Evolutionary conservation across 2,329 filamentous ascomycete species (phyloP).

Genomic region (Fusarium abutilonis): DNA sequence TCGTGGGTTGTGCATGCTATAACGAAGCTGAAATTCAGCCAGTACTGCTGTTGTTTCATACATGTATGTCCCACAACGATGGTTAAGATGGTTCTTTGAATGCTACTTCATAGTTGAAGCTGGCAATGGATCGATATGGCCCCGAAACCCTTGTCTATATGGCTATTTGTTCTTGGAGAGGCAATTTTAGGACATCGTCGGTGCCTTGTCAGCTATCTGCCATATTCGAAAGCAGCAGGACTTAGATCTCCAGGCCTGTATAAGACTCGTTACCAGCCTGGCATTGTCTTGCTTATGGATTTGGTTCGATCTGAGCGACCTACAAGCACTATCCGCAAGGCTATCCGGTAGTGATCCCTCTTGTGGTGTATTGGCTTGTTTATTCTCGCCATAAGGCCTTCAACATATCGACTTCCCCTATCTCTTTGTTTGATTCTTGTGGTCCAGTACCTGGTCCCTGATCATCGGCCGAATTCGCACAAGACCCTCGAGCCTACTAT

Average conservation of each 20-base stretch:
- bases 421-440: slow-evolving; percentile 38
- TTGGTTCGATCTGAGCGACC: not conserved
- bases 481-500: not conserved
- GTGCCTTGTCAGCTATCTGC: not conserved
- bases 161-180: not conserved
- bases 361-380: not conserved
- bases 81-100: not conserved
- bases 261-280: not conserved
- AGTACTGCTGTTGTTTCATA: not conserved
- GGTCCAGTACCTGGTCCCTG: not conserved
- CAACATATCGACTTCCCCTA: not conserved
- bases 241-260: not conserved
- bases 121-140: not conserved
- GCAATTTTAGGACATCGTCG: not conserved
- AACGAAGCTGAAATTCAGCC: not conserved
- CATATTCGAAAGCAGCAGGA: not conserved
- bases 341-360: not conserved
- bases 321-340: not conserved
- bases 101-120: slow-evolving; percentile 7
- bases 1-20: not conserved
- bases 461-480: slow-evolving; percentile 15
- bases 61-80: not conserved
- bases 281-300: not conserved
- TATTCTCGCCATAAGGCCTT: not conserved
- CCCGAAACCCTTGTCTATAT: not conserved